Percentiles rank a stretch among this genome's conserved stretches.
These are phyloP conservation scores for Picochlorum sp. DNA, from an alignment of 139 green algal genomes.

Conservation along the genomic window DNA sequence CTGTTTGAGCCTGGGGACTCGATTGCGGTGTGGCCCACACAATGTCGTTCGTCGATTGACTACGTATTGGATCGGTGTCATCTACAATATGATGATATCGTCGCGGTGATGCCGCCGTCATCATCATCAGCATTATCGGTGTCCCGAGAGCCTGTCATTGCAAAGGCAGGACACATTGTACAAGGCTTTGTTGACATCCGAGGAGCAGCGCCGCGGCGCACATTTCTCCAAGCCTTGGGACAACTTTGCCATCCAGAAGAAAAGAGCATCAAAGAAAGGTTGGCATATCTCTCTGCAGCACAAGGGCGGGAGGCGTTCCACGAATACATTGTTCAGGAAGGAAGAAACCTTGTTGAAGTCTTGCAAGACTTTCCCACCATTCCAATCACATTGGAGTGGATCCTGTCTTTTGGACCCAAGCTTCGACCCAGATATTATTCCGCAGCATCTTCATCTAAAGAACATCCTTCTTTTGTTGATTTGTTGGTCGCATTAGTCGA, in stretches of 20 bases:
- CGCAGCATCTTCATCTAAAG: slow-evolving; percentile 56
- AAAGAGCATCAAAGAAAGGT: slow-evolving; percentile 53
- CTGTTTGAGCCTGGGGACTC: slow-evolving; percentile 71
- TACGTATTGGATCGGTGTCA: slow-evolving; percentile 40
- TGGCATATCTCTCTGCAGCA: slow-evolving; percentile 73
- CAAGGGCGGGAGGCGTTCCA: slow-evolving; percentile 68
- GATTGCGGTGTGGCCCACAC: slow-evolving; percentile 59
- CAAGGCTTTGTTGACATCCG: slow-evolving; percentile 70
- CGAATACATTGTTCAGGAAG: slow-evolving; percentile 44
- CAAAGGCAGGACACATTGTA: slow-evolving; percentile 38
- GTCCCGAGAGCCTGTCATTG: slow-evolving; percentile 35
- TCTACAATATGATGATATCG: slow-evolving; percentile 5
- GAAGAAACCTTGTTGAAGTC: slow-evolving; percentile 60
- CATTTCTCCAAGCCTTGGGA: slow-evolving; percentile 77
- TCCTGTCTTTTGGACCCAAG: slow-evolving; percentile 62
- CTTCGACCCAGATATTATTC: slow-evolving; percentile 84
- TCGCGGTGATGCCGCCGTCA: neutral
- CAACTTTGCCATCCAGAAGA: neutral
- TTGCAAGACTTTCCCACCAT: slow-evolving; percentile 78
- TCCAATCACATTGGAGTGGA: slow-evolving; percentile 61
- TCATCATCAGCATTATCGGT: slow-evolving; percentile 20
- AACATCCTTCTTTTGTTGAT: slow-evolving; percentile 46
- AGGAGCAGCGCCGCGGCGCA: slow-evolving; percentile 65
- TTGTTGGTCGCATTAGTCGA: slow-evolving; percentile 78
- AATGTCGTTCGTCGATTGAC: slow-evolving; percentile 22